Evolutionary conservation across 2,329 filamentous ascomycete species (phyloP).

Genomic region (Botryosphaeria dothidea): DNA sequence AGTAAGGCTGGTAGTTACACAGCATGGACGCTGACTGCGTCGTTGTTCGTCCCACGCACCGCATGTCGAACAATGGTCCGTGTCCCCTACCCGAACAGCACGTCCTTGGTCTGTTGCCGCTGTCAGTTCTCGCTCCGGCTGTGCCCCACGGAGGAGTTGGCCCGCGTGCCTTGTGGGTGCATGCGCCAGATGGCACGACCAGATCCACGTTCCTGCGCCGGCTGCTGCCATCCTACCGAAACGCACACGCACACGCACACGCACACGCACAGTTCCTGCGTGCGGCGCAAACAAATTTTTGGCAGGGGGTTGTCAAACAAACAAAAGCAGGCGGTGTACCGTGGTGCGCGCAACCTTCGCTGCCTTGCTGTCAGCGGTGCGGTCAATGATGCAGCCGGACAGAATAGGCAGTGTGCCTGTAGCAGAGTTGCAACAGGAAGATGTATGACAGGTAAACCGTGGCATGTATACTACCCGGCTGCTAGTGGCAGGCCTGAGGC

Average conservation of each 20-base stretch:
- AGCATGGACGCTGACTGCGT: background rate
- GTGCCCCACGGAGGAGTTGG: conserved; percentile 6
- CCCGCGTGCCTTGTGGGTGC: background rate
- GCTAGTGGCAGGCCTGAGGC: background rate
- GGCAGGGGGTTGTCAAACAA: background rate
- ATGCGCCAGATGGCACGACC: background rate
- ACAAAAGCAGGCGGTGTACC: background rate
- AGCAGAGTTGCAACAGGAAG: conserved; percentile 7
- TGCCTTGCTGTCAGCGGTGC: background rate
- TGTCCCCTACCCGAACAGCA: background rate
- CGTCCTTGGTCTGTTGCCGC: background rate
- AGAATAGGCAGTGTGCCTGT: background rate
- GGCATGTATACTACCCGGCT: background rate
- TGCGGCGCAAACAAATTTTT: background rate
- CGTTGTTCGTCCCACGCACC: conserved; percentile 2
- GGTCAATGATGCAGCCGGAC: background rate
- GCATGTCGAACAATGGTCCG: background rate
- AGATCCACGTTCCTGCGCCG: background rate
- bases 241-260: background rate
- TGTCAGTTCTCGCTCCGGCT: background rate
- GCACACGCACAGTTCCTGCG: background rate
- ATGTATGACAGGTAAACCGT: conserved; percentile 4
- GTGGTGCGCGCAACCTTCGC: background rate
- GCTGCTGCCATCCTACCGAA: background rate
- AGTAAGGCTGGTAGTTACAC: conserved; percentile 10